Evolutionary conservation across 2,329 filamentous ascomycete genomes (phyloP).

Genomic region (Botrytis paeoniae): DNA sequence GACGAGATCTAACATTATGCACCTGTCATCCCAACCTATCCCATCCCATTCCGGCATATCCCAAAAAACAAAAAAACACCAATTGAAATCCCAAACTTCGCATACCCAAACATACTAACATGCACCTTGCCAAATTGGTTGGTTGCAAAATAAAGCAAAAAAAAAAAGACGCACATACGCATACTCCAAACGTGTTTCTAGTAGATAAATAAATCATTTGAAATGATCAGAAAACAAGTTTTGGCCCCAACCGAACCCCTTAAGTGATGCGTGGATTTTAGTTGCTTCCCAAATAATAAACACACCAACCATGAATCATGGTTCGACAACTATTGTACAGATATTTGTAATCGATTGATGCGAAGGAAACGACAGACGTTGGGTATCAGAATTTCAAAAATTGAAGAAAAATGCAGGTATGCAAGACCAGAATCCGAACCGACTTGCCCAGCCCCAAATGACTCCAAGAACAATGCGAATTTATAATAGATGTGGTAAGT

Average conservation of each 20-base stretch:
- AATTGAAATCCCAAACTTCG: not conserved
- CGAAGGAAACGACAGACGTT: constrained; percentile 15
- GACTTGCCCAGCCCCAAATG: not conserved
- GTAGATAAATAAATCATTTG: not conserved
- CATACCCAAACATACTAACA: not conserved
- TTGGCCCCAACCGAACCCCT: constrained; percentile 1
- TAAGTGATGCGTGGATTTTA: constrained; percentile 2
- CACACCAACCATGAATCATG: constrained; percentile 8
- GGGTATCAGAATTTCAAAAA: constrained; percentile 18
- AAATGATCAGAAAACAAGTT: constrained; percentile 7
- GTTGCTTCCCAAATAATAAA: not conserved
- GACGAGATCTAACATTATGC: constrained; percentile 13
- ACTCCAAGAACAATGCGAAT: constrained; percentile 15
- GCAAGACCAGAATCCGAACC: constrained; percentile 14
- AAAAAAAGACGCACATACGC: not conserved
- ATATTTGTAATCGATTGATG: constrained; percentile 10
- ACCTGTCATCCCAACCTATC: not conserved
- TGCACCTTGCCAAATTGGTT: not conserved
- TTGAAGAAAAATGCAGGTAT: constrained; percentile 12
- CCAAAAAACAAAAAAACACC: not conserved
- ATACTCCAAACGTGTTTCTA: not conserved
- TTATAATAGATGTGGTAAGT: constrained; percentile 7
- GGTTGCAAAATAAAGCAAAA: not conserved
- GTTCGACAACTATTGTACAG: constrained; percentile 15
- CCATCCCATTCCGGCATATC: not conserved